Conservation (phyloP, 1,284 basidiomycete species). For the Cutaneotrichosporon cavernicola region DNA sequence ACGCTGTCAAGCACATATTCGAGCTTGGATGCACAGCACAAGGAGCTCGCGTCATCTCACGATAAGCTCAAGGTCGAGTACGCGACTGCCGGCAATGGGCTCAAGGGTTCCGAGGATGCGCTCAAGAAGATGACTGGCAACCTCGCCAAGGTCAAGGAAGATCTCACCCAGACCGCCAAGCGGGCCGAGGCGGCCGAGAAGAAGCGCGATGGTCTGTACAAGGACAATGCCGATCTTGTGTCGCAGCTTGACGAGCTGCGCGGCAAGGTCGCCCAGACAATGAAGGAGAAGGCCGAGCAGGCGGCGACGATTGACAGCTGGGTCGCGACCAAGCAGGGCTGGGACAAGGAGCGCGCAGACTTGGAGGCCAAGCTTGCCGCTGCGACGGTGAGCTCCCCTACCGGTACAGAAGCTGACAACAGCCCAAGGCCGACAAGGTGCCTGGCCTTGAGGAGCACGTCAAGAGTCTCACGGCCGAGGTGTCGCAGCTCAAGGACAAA, state of each 20-base stretch:
- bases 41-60: conserved; percentile 25
- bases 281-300: conserved; percentile 50
- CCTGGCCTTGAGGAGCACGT: conserved; percentile 8
- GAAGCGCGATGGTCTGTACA: conserved; percentile 44
- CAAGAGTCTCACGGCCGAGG: conserved; percentile 10
- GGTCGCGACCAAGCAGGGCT: conserved; percentile 33
- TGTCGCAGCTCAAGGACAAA: conserved; percentile 10
- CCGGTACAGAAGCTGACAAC: not conserved
- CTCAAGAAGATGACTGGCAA: conserved; percentile 30
- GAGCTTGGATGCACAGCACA: conserved; percentile 20
- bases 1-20: conserved; percentile 25
- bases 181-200: conserved; percentile 45
- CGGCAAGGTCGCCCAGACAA: conserved; percentile 44
- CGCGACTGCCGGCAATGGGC: conserved; percentile 1
- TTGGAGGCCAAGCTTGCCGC: conserved; percentile 33
- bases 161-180: conserved; percentile 33
- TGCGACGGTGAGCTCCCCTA: conserved; percentile 24
- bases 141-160: conserved; percentile 29
- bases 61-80: conserved; percentile 27
- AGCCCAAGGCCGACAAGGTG: conserved; percentile 19
- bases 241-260: conserved; percentile 51
- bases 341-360: conserved; percentile 34
- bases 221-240: conserved; percentile 51
- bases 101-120: conserved; percentile 25
- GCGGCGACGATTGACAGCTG: conserved; percentile 35